Percentiles rank a stretch among this genome's conserved stretches.
Evolutionary conservation across 257 asterid species (phyloP).

Genomic region (Solanum chaucha): DNA sequence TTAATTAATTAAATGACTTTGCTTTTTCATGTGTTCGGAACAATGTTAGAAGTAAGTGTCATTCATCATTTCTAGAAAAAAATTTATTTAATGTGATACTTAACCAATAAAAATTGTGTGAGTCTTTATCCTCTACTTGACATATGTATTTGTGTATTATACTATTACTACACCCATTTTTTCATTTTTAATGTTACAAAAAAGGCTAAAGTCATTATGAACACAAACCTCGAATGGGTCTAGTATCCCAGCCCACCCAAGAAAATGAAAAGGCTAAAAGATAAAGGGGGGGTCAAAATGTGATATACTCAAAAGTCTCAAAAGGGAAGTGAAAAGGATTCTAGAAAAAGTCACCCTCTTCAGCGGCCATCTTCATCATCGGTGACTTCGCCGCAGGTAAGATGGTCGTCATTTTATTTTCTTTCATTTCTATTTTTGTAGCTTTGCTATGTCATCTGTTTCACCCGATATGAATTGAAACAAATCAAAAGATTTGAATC

Average conservation of each 20-base stretch:
- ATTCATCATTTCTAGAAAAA: not conserved
- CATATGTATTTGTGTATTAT: not conserved
- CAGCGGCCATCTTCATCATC: not conserved
- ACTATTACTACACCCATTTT: not conserved
- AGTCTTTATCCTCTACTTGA: not conserved
- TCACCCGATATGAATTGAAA: not conserved
- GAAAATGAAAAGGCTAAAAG: not conserved
- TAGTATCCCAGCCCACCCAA: not conserved
- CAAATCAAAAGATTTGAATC: not conserved
- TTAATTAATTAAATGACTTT: not conserved
- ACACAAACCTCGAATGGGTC: too few species aligned
- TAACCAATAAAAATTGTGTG: not conserved
- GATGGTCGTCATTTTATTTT: not conserved
- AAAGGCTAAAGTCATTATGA: not conserved
- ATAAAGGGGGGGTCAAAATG: not conserved
- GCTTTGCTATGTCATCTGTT: not conserved
- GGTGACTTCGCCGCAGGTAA: not conserved
- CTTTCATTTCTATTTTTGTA: not conserved
- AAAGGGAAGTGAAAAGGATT: not conserved
- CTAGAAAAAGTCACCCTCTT: not conserved
- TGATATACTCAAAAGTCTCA: too few species aligned
- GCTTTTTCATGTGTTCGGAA: not conserved
- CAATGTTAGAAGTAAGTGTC: not conserved
- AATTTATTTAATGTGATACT: not conserved
- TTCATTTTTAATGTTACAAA: too few species aligned